Conservation (phyloP, 2,329 filamentous ascomycete species). For the Penicillium sp. region DNA sequence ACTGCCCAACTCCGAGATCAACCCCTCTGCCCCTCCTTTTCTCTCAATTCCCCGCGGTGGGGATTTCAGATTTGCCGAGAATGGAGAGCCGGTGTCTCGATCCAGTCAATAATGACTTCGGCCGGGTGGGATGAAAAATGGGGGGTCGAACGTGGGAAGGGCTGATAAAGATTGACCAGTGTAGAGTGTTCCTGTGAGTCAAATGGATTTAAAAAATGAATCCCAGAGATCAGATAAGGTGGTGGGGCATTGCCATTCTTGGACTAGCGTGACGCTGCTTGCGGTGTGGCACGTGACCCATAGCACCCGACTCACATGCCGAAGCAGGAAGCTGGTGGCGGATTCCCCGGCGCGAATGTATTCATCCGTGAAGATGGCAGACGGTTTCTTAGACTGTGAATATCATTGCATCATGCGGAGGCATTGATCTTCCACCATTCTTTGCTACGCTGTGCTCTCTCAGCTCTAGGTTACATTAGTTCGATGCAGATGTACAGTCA, state of each 20-base stretch:
- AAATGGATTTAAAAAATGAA: slow-evolving; percentile 17
- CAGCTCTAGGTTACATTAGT: slow-evolving; percentile 8
- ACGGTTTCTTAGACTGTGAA: no score
- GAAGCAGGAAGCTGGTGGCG: slow-evolving; percentile 15
- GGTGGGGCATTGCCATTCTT: slow-evolving; percentile 2
- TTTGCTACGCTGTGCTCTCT: background rate
- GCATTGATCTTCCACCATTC: background rate
- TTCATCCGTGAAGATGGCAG: background rate
- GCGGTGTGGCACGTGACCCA: slow-evolving; percentile 14
- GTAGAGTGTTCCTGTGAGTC: slow-evolving; percentile 14
- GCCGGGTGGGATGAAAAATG: background rate
- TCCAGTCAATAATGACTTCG: background rate
- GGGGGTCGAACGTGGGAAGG: background rate
- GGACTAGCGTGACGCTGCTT: slow-evolving; percentile 8
- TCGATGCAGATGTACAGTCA: background rate
- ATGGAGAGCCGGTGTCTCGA: background rate
- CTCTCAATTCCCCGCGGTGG: background rate
- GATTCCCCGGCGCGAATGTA: background rate
- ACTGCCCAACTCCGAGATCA: background rate
- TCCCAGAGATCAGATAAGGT: slow-evolving; percentile 18
- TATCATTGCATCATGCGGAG: slow-evolving; percentile 7
- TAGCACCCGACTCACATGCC: background rate
- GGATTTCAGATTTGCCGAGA: background rate
- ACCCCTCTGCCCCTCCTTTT: slow-evolving; percentile 3
- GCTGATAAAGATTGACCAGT: slow-evolving; percentile 6